phyloP scores from a whole-genome alignment of 1,284 basidiomycete genomes.

The Chalciporus piperatoides region DNA sequence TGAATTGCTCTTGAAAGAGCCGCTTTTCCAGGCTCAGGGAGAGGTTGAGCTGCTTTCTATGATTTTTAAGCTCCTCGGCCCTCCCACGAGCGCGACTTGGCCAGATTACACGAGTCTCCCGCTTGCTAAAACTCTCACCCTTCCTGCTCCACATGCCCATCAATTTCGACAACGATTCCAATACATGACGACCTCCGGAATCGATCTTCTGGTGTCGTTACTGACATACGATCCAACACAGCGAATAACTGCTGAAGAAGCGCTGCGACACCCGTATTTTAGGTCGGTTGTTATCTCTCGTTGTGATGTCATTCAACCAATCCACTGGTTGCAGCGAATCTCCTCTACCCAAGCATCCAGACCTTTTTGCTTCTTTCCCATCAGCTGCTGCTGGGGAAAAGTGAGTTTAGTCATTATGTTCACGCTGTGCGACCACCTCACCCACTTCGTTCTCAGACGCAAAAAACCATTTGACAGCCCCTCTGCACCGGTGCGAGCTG shows the following conservation, averaged over 20 bases:
- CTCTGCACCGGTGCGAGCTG: conserved; percentile 65
- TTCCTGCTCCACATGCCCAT: conserved; percentile 72
- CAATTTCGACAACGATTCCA: conserved; percentile 77
- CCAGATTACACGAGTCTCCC: conserved; percentile 79
- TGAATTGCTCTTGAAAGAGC: conserved; percentile 90
- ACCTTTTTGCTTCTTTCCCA: conserved; percentile 94
- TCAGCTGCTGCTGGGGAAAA: conserved; percentile 96
- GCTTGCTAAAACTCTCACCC: conserved; percentile 72
- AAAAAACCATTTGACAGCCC: conserved; percentile 75
- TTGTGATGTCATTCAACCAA: conserved; percentile 7
- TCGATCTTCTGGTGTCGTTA: conserved; percentile 81
- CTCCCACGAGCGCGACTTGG: conserved; percentile 85
- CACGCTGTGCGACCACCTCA: conserved; percentile 2
- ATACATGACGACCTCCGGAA: conserved; percentile 76
- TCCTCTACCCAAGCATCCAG: conserved; percentile 95
- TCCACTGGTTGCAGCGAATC: conserved; percentile 62
- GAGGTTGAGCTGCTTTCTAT: conserved; percentile 91
- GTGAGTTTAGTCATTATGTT: conserved; percentile 44
- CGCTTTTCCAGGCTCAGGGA: conserved; percentile 92
- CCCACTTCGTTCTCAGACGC: conserved; percentile 43
- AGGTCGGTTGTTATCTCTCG: conserved; percentile 47
- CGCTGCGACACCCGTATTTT: conserved; percentile 90
- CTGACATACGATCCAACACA: conserved; percentile 87
- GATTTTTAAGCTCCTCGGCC: conserved; percentile 92
- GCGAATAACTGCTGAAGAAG: conserved; percentile 85